phyloP scores from a whole-genome alignment of 306 rosid species.

The Cucumis cinereus region DNA sequence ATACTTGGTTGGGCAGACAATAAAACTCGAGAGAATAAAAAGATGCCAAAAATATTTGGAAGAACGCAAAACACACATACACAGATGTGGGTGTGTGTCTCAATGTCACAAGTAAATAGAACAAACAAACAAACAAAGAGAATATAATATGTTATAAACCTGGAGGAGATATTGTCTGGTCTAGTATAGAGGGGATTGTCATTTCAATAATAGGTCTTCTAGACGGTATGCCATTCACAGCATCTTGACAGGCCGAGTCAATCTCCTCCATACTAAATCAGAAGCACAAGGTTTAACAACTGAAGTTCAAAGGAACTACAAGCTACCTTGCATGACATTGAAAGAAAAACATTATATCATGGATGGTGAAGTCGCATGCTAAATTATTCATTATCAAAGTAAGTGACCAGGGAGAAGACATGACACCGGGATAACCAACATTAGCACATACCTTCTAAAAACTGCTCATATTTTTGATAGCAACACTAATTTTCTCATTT shows the following conservation, averaged over 20 bases:
- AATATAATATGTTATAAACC: slow-evolving; percentile 27
- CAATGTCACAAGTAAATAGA: neutral
- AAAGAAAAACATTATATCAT: slow-evolving; percentile 9
- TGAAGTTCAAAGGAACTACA: neutral
- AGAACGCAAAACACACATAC: neutral
- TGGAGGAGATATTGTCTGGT: slow-evolving; percentile 84
- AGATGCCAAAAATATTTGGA: neutral
- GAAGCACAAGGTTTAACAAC: slow-evolving; percentile 1
- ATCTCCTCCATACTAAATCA: slow-evolving; percentile 71
- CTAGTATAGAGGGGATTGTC: slow-evolving; percentile 87
- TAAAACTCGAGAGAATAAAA: neutral
- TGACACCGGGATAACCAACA: neutral
- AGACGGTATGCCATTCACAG: slow-evolving; percentile 73
- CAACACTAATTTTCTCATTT: neutral
- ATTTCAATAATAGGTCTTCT: slow-evolving; percentile 76
- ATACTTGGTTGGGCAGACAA: neutral
- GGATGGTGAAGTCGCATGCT: neutral
- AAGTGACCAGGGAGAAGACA: neutral
- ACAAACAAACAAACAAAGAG: neutral
- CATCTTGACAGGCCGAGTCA: slow-evolving; percentile 74
- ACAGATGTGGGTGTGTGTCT: neutral
- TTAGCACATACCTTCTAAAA: neutral
- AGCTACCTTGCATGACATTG: neutral
- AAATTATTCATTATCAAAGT: neutral
- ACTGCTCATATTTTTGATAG: neutral